Base-by-base conservation (phyloP, 495 filamentous ascomycete genomes). In the Xylaria curta region DNA sequence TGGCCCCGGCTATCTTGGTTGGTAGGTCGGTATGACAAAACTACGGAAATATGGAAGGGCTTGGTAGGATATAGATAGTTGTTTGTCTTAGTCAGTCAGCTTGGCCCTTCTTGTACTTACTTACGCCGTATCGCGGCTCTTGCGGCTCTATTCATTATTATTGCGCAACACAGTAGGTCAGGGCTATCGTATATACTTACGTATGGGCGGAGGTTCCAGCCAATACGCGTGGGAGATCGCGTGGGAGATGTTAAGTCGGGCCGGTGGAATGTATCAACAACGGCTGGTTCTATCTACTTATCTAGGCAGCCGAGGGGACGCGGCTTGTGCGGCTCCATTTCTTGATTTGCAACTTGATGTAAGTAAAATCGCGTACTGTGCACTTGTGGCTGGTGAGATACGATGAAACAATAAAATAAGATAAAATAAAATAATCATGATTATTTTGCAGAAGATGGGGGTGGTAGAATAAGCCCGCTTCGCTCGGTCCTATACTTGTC, bases 381-480 rank as follows among this genome's bases (percentile, higher is more conserved):
- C 65, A 44, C 21, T 42, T 67, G 65, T 67, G 65, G 65, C 65
- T 67, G 64, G 49, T 54, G 64, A 42, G 38, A 12, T 31, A 31
- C 12, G 54, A 38, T 9, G 24, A 60, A n/a, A 38, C 8, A 21
- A 60, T 28, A 28, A 8, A 31, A 31, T 56, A 31, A 24, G 33
- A 31, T 31, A 59, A 60, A 21, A 60, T 60, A 60, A 60, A 36
- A n/a, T 60, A 38, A 36, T 36, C 21, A 9, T 33, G 58, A 12
- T 31, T 60, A 38, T 54, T 0, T 8, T 31, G 8, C 36, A 62
- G 28, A 53, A 53, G 33, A 28, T 47, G 46, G 64, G 47, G 15
- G 62, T 51, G 54, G 54, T 59, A 9, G 13, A 7, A 36, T 56
- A n/a, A 36, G 33, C 33, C 12, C 28, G 17, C 2, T 49, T 9